These are phyloP conservation scores for Acanthamoeba castellanii DNA, from an alignment of 208 protist species.

Conservation along the genomic window DNA sequence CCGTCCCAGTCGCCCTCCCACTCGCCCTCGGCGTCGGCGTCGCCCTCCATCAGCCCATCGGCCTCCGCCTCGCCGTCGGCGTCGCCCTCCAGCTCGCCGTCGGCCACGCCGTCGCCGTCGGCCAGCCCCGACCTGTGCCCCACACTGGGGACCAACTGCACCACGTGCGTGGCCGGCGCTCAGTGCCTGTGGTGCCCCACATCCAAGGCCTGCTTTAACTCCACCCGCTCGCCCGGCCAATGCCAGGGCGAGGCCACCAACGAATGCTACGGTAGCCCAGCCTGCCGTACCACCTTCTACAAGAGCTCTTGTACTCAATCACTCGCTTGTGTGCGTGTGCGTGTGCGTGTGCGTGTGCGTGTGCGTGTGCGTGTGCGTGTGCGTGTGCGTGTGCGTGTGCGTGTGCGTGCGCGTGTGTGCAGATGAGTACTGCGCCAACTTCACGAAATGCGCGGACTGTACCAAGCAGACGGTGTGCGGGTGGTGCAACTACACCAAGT, in stretches of 20 bases:
- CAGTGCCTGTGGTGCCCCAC: conserved; percentile 11
- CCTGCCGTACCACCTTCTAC: not conserved
- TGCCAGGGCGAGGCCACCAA: not conserved
- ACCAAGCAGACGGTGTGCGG: conserved; percentile 41
- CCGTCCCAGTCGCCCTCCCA: not conserved
- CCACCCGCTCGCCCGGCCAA: not conserved
- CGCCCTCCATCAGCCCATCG: not conserved
- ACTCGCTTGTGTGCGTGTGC: not conserved
- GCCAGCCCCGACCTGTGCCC: not conserved
- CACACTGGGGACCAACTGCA: not conserved
- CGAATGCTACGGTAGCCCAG: conserved; percentile 21
- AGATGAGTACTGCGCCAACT: conserved; percentile 8
- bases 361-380: not conserved
- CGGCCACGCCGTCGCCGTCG: not conserved
- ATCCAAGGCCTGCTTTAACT: not conserved
- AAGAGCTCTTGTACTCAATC: not conserved
- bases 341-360: not conserved
- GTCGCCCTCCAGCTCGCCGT: too few species aligned
- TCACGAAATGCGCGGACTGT: conserved; percentile 1
- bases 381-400: not conserved
- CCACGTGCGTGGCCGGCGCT: not conserved
- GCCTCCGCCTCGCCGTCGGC: not conserved
- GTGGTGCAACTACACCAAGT: conserved; percentile 34
- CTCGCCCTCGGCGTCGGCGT: not conserved
- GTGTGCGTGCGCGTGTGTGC: not conserved